phyloP scores from a whole-genome alignment of 1,284 basidiomycete genomes.

The Cutaneotrichosporon sp. region DNA sequence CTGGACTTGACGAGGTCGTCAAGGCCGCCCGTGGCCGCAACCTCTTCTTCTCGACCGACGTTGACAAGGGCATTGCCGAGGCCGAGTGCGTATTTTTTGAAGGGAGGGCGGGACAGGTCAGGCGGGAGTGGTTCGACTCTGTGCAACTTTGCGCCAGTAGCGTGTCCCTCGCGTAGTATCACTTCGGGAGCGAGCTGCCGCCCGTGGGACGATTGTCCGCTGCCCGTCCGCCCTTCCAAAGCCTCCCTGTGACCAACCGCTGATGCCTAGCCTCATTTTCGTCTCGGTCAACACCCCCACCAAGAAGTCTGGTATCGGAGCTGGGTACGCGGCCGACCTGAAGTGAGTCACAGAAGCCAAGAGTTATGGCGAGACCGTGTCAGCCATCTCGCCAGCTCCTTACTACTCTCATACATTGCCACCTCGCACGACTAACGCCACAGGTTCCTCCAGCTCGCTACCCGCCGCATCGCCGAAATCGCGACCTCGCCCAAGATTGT shows the following conservation, averaged over 20 bases:
- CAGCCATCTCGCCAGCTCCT: not conserved
- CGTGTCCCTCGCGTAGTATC: not conserved
- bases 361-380: not conserved
- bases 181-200: not conserved
- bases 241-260: not conserved
- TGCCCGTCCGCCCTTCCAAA: not conserved
- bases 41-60: slow-evolving; percentile 94
- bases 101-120: not conserved
- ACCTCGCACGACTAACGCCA: slow-evolving; percentile 14
- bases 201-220: not conserved
- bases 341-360: slow-evolving; percentile 63
- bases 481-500: slow-evolving; percentile 94
- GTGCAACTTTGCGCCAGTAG: not conserved
- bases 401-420: slow-evolving; percentile 17
- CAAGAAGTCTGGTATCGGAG: slow-evolving; percentile 95
- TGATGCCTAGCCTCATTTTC: slow-evolving; percentile 56
- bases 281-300: slow-evolving; percentile 85
- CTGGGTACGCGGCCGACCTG: slow-evolving; percentile 95
- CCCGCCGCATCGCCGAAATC: slow-evolving; percentile 89
- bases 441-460: slow-evolving; percentile 94
- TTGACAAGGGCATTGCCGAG: slow-evolving; percentile 87
- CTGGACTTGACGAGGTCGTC: slow-evolving; percentile 92
- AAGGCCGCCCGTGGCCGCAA: slow-evolving; percentile 84
- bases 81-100: slow-evolving; percentile 63
- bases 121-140: not conserved